Evolutionary conservation across 164 flowering plant species (phyloP), one percentile per base, ranked within the genome.

Genomic region (Nymphaea colorata): DNA sequence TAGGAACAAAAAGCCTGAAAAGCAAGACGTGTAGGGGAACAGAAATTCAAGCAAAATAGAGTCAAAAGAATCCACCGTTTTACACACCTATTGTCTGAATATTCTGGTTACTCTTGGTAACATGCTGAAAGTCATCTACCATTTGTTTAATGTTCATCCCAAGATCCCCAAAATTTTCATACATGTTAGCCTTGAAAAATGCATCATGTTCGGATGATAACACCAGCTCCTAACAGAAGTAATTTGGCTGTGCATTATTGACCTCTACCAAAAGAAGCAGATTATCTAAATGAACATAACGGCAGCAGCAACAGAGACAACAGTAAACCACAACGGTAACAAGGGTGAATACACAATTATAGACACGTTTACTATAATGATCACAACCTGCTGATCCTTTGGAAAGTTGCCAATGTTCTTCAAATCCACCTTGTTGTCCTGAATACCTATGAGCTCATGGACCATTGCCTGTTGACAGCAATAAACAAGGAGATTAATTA

Each of bases 111-210:
- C 96, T 94, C 75, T 86, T 88, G 17, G 96, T 84, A 68, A 87
- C 72, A 77, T 86, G 96, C 79, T 94, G 99, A 76, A 94, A 94
- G 6, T 94, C 99, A 83, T 94, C 99, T 67, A 92, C 98, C 96
- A 94, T 85, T 70, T 76, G 76, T 81, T 94, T 91, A 67, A 94
- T 94, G 75, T 87, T 91, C 92, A 90, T 86, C 67, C 99, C 98
- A 73, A 94, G 91, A 73, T 94, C 98, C 76, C 99, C 99, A 84
- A 94, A 94, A 75, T 94, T 94, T 69, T 91, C 93, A 71, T 84
- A 88, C 99, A 94, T 91, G 80, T 94, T 91, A 69, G 84, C 79
- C 83, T 87, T 92, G 75, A 87, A 94, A 71, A 94, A 91, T 14
- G 88, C 74, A 85, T 94, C 98, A 84, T 91, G 96, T 69, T 88